Conservation (phyloP, 257 asterid genomes). For the Penstemon barbatus region DNA sequence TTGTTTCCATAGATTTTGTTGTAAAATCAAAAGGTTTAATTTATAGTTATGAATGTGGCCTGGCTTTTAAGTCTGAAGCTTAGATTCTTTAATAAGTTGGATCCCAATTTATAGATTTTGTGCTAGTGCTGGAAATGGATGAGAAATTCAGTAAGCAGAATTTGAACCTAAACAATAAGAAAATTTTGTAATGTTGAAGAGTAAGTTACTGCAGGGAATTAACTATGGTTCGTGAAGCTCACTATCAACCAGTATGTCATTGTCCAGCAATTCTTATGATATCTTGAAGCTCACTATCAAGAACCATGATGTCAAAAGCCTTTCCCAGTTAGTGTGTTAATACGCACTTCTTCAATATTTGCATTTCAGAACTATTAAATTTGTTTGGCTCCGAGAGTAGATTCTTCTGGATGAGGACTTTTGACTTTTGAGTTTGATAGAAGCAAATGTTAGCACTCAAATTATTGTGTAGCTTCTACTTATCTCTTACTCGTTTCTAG, state of each 20-base stretch:
- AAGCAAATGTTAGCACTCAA: not conserved
- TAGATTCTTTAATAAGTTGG: not conserved
- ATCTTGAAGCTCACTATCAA: no score
- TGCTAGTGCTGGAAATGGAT: not conserved
- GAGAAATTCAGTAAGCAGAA: not conserved
- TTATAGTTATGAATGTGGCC: slow-evolving; percentile 4
- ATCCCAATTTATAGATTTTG: not conserved
- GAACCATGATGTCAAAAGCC: no score
- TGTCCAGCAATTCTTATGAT: not conserved
- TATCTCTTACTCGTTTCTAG: not conserved
- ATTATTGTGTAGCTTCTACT: not conserved
- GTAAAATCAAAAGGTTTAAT: not conserved
- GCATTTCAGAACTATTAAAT: not conserved
- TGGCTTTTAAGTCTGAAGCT: not conserved
- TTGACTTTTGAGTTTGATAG: not conserved
- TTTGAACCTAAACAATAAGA: not conserved
- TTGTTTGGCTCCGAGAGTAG: not conserved
- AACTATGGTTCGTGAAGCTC: not conserved
- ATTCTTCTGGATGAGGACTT: not conserved
- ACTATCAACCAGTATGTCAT: not conserved
- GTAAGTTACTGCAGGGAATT: not conserved
- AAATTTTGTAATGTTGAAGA: not conserved
- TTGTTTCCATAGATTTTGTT: not conserved
- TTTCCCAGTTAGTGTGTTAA: no score
- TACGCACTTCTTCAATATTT: not conserved